These are phyloP conservation scores for Asparagopsis taxiformis DNA, from an alignment of 31 red algal genomes.

Conservation along the genomic window DNA sequence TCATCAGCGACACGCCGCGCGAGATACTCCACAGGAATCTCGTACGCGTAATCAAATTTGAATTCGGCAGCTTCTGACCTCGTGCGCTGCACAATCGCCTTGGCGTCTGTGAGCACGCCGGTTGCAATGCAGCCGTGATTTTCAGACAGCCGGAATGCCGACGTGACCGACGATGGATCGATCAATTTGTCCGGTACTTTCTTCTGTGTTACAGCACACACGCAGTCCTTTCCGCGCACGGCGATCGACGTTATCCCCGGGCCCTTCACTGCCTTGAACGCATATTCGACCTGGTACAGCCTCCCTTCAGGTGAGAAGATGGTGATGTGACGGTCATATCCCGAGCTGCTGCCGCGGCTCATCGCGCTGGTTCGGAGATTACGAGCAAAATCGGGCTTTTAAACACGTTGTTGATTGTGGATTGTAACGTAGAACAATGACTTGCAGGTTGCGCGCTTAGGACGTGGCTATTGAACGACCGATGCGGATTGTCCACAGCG, in stretches of 20 bases:
- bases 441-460: no score
- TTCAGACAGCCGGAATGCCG: conserved; percentile 72
- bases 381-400: no score
- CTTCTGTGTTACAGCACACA: conserved; percentile 94
- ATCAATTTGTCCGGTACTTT: conserved; percentile 97
- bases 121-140: conserved; percentile 88
- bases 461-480: no score
- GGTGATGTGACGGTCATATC: conserved; percentile 98
- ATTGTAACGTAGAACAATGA: no score
- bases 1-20: conserved; percentile 90
- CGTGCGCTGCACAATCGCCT: conserved; percentile 81
- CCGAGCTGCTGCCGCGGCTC: conserved; percentile 94
- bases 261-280: conserved; percentile 95
- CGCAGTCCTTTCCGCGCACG: conserved; percentile 80
- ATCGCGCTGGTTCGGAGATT: conserved; percentile 37
- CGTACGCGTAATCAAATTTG: conserved; percentile 89
- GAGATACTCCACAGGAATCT: conserved; percentile 89
- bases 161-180: conserved; percentile 89
- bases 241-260: conserved; percentile 89
- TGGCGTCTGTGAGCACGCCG: conserved; percentile 85
- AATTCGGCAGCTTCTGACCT: conserved; percentile 93
- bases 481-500: no score
- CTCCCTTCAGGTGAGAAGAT: conserved; percentile 97
- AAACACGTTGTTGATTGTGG: no score
- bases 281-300: conserved; percentile 98